Percentiles rank a stretch among this genome's conserved stretches.
These are phyloP conservation scores for Suillus decipiens DNA, from an alignment of 768 basidiomycete species.

Conservation along the genomic window DNA sequence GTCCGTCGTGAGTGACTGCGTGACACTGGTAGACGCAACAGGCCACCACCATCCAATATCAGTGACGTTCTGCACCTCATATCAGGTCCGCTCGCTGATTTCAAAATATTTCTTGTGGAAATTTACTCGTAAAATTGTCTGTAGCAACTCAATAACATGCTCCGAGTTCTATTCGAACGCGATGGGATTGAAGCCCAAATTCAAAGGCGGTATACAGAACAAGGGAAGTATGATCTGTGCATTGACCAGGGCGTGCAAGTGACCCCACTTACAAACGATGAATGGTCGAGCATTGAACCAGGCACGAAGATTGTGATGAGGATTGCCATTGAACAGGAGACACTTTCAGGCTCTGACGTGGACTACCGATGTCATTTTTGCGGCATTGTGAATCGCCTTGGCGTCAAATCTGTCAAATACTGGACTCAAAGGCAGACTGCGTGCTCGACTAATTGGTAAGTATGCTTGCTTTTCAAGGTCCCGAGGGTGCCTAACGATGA, in stretches of 20 bases:
- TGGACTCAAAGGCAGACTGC: not conserved
- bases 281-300: conserved; percentile 27
- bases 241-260: conserved; percentile 26
- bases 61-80: too few species aligned
- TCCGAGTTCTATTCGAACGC: conserved; percentile 18
- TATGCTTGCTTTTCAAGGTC: not conserved
- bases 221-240: conserved; percentile 25
- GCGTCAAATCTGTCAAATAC: conserved; percentile 3
- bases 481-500: conserved; percentile 14
- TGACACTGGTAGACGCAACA: not conserved
- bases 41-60: conserved; percentile 23
- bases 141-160: conserved; percentile 12
- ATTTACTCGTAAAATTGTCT: not conserved
- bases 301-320: conserved; percentile 31
- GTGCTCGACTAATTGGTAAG: conserved; percentile 30
- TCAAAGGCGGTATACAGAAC: conserved; percentile 23
- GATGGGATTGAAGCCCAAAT: conserved; percentile 21
- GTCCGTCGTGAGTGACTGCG: not conserved
- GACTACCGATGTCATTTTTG: conserved; percentile 25
- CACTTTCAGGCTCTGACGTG: not conserved
- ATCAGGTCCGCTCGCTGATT: not conserved
- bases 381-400: not conserved
- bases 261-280: conserved; percentile 23
- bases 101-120: not conserved
- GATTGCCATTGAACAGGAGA: conserved; percentile 23